phyloP scores from a whole-genome alignment of 2,329 filamentous ascomycete genomes.

The Cryphonectria naterciae region DNA sequence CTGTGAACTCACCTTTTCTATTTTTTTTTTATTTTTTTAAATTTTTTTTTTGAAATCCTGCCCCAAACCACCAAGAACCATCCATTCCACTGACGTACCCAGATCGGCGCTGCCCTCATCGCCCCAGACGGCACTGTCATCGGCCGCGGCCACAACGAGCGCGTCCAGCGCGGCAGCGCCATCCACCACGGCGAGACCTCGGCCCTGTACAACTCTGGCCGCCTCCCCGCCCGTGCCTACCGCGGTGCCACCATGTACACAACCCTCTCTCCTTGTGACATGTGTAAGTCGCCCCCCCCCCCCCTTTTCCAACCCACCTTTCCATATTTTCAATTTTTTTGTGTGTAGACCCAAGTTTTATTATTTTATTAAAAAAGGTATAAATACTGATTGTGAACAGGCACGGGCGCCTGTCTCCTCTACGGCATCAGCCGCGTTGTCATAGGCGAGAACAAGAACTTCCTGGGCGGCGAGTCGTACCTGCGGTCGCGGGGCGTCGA shows the following conservation, averaged over 20 bases:
- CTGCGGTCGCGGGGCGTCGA: slow-evolving; percentile 70
- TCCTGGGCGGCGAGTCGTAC: slow-evolving; percentile 73
- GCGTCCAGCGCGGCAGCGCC: slow-evolving; percentile 63
- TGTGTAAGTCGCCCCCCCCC: slow-evolving; percentile 56
- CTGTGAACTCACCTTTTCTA: no score
- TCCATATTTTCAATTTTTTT: background rate
- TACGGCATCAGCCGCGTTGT: slow-evolving; percentile 77
- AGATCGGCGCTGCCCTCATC: slow-evolving; percentile 65
- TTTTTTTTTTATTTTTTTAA: no score
- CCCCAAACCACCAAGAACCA: no score
- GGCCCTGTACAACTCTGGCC: slow-evolving; percentile 74
- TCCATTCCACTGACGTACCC: background rate
- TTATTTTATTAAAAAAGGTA: no score
- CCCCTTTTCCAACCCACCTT: background rate
- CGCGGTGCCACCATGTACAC: slow-evolving; percentile 81
- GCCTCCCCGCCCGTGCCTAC: slow-evolving; percentile 71
- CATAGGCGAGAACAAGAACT: slow-evolving; percentile 77
- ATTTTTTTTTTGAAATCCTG: no score
- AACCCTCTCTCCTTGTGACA: slow-evolving; percentile 77
- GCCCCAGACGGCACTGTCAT: slow-evolving; percentile 70
- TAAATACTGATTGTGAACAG: slow-evolving; percentile 34
- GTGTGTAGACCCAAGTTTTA: no score
- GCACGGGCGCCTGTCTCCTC: slow-evolving; percentile 74
- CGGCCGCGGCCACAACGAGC: slow-evolving; percentile 75
- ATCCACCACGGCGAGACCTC: slow-evolving; percentile 70